These are phyloP conservation scores for Diaporthe sp. DNA, from an alignment of 2,329 filamentous ascomycete genomes.

Conservation along the genomic window DNA sequence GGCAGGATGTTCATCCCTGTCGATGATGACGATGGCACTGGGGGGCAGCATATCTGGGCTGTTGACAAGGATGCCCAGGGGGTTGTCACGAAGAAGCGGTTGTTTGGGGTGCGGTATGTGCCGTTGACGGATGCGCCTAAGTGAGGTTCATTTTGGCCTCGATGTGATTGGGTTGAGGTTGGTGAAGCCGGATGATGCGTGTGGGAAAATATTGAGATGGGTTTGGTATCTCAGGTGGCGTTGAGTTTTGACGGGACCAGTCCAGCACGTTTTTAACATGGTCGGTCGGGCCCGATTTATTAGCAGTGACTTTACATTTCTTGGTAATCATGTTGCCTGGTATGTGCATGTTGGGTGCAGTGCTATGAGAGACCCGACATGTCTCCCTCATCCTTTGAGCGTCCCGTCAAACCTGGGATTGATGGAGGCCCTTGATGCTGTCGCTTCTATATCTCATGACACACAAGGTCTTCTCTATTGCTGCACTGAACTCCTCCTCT, in stretches of 20 bases:
- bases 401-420: too few species aligned
- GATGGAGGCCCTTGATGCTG: too few species aligned
- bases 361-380: too few species aligned
- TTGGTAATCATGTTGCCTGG: not conserved
- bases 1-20: constrained; percentile 87
- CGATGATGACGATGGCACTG: constrained; percentile 59
- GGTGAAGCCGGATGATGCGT: not conserved
- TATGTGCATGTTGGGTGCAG: too few species aligned
- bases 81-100: constrained; percentile 65
- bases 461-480: too few species aligned
- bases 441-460: too few species aligned
- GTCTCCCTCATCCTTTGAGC: too few species aligned
- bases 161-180: rapidly evolving
- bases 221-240: not conserved
- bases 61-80: constrained; percentile 79
- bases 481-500: too few species aligned
- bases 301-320: not conserved
- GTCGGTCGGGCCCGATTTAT: not conserved
- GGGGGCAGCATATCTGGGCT: constrained; percentile 75
- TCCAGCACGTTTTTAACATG: not conserved
- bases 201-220: not conserved
- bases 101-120: constrained; percentile 81
- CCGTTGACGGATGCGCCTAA: constrained; percentile 77
- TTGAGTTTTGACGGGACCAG: not conserved
- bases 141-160: not conserved